Conservation (phyloP, 257 asterid species). For the Scutellaria barbata region DNA sequence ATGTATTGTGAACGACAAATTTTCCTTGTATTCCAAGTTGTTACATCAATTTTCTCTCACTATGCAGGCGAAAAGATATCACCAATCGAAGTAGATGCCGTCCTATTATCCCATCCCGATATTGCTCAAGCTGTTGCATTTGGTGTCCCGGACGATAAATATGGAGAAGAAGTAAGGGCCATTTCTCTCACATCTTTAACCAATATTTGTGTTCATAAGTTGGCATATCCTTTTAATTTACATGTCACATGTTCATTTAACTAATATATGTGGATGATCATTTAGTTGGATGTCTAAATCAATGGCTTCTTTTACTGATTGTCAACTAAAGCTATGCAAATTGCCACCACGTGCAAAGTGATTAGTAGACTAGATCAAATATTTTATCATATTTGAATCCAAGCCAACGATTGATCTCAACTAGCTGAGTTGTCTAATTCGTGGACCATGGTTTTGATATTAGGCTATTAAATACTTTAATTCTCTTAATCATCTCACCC, state of each 20-base stretch:
- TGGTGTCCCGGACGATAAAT: conserved; percentile 96
- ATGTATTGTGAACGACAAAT: neutral
- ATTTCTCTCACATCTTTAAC: neutral
- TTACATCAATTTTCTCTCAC: conserved; percentile 8
- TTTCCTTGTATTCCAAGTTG: neutral
- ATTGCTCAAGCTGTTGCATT: conserved; percentile 90
- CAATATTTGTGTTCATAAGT: no score
- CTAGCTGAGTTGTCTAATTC: neutral
- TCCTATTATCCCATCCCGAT: conserved; percentile 83
- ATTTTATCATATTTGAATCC: neutral
- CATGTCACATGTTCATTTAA: conserved; percentile 21
- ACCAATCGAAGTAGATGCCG: conserved; percentile 94
- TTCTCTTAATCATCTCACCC: neutral
- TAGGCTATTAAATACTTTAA: no score
- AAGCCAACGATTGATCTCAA: neutral
- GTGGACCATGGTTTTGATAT: neutral
- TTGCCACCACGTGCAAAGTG: conserved; percentile 5
- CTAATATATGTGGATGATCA: conserved; percentile 1
- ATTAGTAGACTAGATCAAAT: neutral
- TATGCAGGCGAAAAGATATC: conserved; percentile 93
- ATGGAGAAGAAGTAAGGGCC: conserved; percentile 88
- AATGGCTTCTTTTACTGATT: conserved; percentile 5
- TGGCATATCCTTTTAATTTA: neutral
- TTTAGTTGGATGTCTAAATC: conserved; percentile 25
- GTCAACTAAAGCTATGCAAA: conserved; percentile 17